phyloP scores from a whole-genome alignment of 2,329 filamentous ascomycete genomes.

The Exophiala mesophila region DNA sequence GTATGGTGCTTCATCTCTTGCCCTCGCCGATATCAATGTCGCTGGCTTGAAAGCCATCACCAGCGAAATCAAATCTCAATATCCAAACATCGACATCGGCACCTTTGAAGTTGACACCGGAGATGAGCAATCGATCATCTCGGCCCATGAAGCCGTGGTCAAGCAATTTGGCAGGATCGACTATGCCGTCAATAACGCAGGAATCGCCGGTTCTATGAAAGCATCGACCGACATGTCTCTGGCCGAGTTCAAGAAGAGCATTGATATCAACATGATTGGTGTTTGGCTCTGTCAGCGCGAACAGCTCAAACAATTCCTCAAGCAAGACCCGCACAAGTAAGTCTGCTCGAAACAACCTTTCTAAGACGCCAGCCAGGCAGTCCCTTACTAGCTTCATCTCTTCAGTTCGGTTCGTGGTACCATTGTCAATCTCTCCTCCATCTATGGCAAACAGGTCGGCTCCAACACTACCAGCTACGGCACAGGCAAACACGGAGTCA shows the following conservation, averaged over 20 bases:
- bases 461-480: slow-evolving; percentile 40
- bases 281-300: slow-evolving; percentile 37
- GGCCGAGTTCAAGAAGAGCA: slow-evolving; percentile 33
- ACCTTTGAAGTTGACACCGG: not conserved
- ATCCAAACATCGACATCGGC: not conserved
- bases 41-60: not conserved
- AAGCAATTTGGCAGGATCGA: not conserved
- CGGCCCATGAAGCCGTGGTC: not conserved
- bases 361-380: not conserved
- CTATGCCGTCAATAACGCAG: slow-evolving; percentile 2
- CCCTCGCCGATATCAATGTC: slow-evolving; percentile 1
- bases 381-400: not conserved
- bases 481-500: slow-evolving; percentile 39
- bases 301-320: slow-evolving; percentile 35
- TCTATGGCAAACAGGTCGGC: slow-evolving; percentile 33
- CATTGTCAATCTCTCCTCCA: slow-evolving; percentile 40
- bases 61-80: not conserved
- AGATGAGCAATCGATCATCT: not conserved
- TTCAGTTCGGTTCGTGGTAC: slow-evolving; percentile 14
- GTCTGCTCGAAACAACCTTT: no score
- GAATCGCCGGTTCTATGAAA: not conserved
- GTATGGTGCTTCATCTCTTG: not conserved
- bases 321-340: not conserved
- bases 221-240: slow-evolving; percentile 28
- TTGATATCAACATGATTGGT: slow-evolving; percentile 38